Evolutionary conservation across 441 rosid species (phyloP), one percentile per base, ranked within the genome.

Genomic region (Syzygium malaccense): DNA sequence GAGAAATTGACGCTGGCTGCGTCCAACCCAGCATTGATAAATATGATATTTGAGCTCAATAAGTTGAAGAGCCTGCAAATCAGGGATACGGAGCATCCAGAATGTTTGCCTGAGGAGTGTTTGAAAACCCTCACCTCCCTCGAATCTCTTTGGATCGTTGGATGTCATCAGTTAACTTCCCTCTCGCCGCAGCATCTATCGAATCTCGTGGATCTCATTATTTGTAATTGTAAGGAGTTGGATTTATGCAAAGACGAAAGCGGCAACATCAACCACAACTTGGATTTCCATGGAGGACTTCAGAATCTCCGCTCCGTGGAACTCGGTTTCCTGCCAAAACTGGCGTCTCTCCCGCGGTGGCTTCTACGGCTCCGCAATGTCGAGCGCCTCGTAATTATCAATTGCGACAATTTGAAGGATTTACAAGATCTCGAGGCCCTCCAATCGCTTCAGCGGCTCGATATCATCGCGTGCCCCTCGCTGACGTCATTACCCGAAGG

Each of bases 381-480:
- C 4, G 4, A 68, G 48, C 8, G 0, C 5, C 75, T 64, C 37
- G 0, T 0, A 0, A 15, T 64, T 30, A 0, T 0, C 11, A 0
- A 0, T 1, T 14, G 23, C 20, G 0, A 0, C 3, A 17, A 33
- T 19, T 37, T 71, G 1, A 71, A 68, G 68, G 68, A 0, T 0
- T 0, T 62, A 62, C 0, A 2, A n/a, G 3, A 62, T 5, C 71
- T 62, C 0, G 5, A 62, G 37, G 14, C 60, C 60, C 60, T 56
- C 10, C 60, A 23, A 56, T 56, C 28, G 7, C 60, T 56, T 56
- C 28, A 56, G 7, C 4, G 1, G 57, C 57, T 55, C 57, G 0
- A 4, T 1, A 23, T 56, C 28, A 1, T 0, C 0, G 4, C 3
- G 12, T 56, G 60, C 28, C 13, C 2, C 13, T 56, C 13, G 13